Base-by-base conservation (phyloP, 2,329 filamentous ascomycete species). In the Cladosporium sp. region DNA sequence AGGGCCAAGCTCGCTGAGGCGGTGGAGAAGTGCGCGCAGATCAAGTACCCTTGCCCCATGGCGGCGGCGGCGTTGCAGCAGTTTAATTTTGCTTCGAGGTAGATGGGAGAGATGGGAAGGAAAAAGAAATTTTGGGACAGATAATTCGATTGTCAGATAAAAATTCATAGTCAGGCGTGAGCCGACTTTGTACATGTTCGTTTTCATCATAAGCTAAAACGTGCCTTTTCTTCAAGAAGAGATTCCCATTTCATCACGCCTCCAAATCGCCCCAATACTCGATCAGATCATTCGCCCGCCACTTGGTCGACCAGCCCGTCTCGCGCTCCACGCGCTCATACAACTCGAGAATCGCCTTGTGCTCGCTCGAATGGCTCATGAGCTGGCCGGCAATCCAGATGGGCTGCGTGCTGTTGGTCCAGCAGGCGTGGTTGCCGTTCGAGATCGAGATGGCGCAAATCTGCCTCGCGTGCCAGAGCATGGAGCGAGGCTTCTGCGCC, bases 271-370 rank as follows among this genome's bases (percentile, higher is more conserved):
- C 76, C 77, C 76, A 80, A 50, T 74, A 74, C 43, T 75, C 71
- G 40, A 71, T 73, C 41, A 81, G 43, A 60, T 80, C 77, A 13
- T 79, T 73, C 0, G 70, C 73, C 37, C 78, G 63, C 77, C 77
- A 80, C 52, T 69, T 68, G 1, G 78, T 79, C 3, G 71, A 70
- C 76, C 77, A 80, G 0, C 78, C 78, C 6, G 72, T 76, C 56
- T 78, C 74, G 22, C 64, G 65, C 63, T 80, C 77, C 29, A 80
- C 80, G 19, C 68, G 66, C 13, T 70, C 71, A 38, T 78, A 59
- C 12, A 78, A 63, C 9, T 74, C 68, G 9, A 80, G 30, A n/a
- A 81, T 77, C 50, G 58, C 74, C 45, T 51, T 64, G 56, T 66
- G 77, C 62, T 67, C 74, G 32, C 59, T 71, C 2, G 55, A 63